Evolutionary conservation across 345 rosid species (phyloP), one percentile per base, ranked within the genome.

Genomic region (Aethionema arabicum): DNA sequence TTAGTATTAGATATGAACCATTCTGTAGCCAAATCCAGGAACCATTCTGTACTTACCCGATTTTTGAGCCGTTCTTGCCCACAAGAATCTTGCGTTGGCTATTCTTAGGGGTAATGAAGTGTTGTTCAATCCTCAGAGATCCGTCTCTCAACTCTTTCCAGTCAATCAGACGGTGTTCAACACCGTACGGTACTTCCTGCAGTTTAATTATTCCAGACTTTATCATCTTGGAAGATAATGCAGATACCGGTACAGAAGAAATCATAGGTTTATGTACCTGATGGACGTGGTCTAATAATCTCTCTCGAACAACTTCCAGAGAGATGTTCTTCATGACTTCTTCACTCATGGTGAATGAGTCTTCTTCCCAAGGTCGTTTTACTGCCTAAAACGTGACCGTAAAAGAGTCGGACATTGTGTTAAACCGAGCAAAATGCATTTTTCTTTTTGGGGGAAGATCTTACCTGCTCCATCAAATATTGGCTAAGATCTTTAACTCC

Each of bases 61-160:
- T 85, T 71, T 83, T 86, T 58, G 82, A 76, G 65, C 99, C 97
- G 4, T 82, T 83, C 76, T 86, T 90, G 51, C 99, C 99, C 32
- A 86, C 96, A 57, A 93, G 91, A 80, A 93, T 90, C 80, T 80
- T 87, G 49, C 95, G 87, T 62, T 87, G 97, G 82, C 97, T 93
- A 46, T 70, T 49, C 66, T 90, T 87, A 59, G 74, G 78, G 43
- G 86, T 83, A 68, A 90, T 77, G 4, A 86, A 73, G 66, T 87
- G 99, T 29, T 93, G 97, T 73, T 90, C 97, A 13, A 93, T 93
- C 70, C 96, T 82, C 12, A 87, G 74, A 64, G 95, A 87, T 52
- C 96, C 99, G 67, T 93, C 85, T 14, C 88, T 70, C 56, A 85
- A 68, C 52, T 87, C 96, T 67, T 81, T 85, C 96, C 97, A 87